These are phyloP conservation scores for Letharia lupina DNA, from an alignment of 495 filamentous ascomycete genomes.

Conservation along the genomic window DNA sequence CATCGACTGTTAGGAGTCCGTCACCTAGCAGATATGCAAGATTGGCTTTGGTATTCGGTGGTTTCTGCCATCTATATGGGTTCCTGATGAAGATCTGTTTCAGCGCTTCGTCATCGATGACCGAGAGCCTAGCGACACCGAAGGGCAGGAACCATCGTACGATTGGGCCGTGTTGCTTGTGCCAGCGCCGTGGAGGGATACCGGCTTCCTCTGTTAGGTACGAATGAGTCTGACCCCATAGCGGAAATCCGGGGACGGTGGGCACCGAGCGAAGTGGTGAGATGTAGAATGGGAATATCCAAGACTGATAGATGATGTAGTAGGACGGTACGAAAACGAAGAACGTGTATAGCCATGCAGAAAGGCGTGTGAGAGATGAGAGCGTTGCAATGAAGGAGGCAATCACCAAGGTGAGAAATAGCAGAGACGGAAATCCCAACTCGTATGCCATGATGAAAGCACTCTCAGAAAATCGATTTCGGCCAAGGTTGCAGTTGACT, in stretches of 20 bases:
- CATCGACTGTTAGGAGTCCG: slow-evolving; percentile 41
- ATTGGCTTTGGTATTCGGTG: slow-evolving; percentile 35
- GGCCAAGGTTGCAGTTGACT: no score
- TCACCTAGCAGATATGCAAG: slow-evolving; percentile 42
- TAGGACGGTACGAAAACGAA: neutral
- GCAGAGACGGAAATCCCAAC: neutral
- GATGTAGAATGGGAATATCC: slow-evolving; percentile 36
- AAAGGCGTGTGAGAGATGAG: neutral
- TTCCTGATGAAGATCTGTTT: slow-evolving; percentile 43
- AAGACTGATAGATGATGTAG: slow-evolving; percentile 24
- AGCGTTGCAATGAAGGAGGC: neutral
- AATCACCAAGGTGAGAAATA: neutral
- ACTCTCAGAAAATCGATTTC: no score
- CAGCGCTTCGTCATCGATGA: slow-evolving; percentile 38
- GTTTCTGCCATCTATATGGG: slow-evolving; percentile 47
- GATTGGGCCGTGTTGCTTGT: slow-evolving; percentile 34
- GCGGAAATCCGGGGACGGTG: slow-evolving; percentile 36
- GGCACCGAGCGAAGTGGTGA: slow-evolving; percentile 37
- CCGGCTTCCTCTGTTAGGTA: slow-evolving; percentile 35
- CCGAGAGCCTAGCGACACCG: slow-evolving; percentile 34
- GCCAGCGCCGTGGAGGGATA: slow-evolving; percentile 36
- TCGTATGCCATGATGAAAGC: neutral
- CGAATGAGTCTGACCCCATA: slow-evolving; percentile 35
- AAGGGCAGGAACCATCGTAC: slow-evolving; percentile 40
- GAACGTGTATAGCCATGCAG: neutral